Evolutionary conservation across 495 filamentous ascomycete genomes (phyloP).

Genomic region (Aspergillus avenaceus): DNA sequence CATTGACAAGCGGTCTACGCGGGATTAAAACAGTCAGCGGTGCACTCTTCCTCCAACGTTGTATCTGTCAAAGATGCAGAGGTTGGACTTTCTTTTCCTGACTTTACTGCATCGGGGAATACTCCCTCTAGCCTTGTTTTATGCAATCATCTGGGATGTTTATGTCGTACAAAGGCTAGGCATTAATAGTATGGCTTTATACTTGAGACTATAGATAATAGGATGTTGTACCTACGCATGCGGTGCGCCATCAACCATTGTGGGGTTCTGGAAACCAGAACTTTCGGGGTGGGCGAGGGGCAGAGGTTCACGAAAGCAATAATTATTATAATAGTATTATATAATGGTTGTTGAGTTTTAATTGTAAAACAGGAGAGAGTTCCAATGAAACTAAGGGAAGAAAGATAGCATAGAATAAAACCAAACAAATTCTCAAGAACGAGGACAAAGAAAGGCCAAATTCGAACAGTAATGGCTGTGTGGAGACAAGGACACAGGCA

Average conservation of each 20-base stretch:
- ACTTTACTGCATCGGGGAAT: neutral
- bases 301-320: neutral
- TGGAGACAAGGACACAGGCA: neutral
- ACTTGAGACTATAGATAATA: neutral
- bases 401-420: neutral
- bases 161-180: neutral
- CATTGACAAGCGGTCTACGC: slow-evolving; percentile 17
- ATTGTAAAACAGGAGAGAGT: too few species aligned
- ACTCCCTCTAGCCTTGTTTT: neutral
- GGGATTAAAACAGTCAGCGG: slow-evolving; percentile 3
- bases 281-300: neutral
- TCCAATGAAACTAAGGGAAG: too few species aligned
- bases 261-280: neutral
- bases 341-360: too few species aligned
- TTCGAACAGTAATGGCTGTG: neutral
- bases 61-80: neutral
- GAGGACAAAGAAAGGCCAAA: too few species aligned
- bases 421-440: too few species aligned
- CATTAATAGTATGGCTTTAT: neutral
- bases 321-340: neutral
- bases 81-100: neutral
- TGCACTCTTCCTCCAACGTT: neutral
- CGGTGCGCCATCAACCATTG: neutral
- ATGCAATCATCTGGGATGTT: neutral
- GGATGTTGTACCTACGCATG: too few species aligned